Conservation (phyloP, 352 stramenopile species). For the Globisporangium alternatum region DNA sequence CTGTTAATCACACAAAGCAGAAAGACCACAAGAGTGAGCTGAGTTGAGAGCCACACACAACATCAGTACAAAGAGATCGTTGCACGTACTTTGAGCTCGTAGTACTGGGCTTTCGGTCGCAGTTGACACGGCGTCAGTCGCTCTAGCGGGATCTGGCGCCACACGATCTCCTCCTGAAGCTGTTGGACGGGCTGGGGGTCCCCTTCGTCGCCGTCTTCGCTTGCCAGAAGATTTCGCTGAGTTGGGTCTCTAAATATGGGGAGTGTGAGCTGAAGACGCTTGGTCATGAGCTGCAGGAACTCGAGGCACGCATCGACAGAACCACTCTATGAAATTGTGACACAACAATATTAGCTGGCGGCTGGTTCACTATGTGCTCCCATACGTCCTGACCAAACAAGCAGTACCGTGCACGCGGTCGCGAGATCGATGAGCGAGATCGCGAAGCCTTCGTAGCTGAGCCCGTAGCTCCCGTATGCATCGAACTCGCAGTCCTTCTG, state of each 20-base stretch:
- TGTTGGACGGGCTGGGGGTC: neutral
- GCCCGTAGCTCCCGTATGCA: conserved; percentile 26
- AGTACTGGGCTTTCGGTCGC: conserved; percentile 30
- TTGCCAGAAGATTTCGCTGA: neutral
- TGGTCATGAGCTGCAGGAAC: conserved; percentile 43
- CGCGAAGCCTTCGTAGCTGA: conserved; percentile 48
- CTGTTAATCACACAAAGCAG: conserved; percentile 9
- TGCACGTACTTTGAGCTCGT: conserved; percentile 36
- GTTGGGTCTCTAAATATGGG: conserved; percentile 21
- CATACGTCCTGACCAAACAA: neutral
- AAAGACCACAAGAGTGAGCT: neutral
- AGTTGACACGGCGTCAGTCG: conserved; percentile 34
- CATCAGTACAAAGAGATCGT: neutral
- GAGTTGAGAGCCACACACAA: neutral
- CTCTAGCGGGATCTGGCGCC: conserved; percentile 33
- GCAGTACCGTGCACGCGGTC: conserved; percentile 36
- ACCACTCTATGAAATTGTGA: conserved; percentile 24
- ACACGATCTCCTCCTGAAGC: conserved; percentile 20
- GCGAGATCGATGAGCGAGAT: conserved; percentile 47
- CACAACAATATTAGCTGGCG: neutral
- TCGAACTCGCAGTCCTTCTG: conserved; percentile 51
- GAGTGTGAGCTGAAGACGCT: conserved; percentile 34
- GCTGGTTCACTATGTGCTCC: neutral
- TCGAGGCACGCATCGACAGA: conserved; percentile 38
- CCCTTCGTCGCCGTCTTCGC: neutral